These are phyloP conservation scores for Nicotiana paniculata DNA, from an alignment of 257 asterid species.

Conservation along the genomic window DNA sequence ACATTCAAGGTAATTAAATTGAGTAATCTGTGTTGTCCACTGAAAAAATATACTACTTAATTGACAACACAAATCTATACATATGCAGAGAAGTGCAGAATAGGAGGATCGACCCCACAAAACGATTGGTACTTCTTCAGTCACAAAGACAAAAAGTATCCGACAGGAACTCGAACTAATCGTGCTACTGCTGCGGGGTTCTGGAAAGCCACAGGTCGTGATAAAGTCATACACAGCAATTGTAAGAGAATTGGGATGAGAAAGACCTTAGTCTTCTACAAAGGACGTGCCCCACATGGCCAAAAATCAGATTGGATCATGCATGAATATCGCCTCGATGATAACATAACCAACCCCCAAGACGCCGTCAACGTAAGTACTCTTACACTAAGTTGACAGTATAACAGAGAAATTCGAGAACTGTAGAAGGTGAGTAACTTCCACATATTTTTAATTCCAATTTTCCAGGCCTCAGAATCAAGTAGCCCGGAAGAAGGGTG, in stretches of 20 bases:
- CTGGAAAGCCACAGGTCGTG: slow-evolving; percentile 95
- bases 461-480: slow-evolving; percentile 23
- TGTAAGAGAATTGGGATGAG: slow-evolving; percentile 73
- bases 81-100: slow-evolving; percentile 61
- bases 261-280: slow-evolving; percentile 75
- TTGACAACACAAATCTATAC: background rate
- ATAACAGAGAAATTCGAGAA: no score
- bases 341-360: slow-evolving; percentile 19
- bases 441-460: no score
- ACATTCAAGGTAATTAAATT: slow-evolving; percentile 57
- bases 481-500: slow-evolving; percentile 65
- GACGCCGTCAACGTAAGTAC: background rate
- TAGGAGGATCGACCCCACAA: slow-evolving; percentile 87
- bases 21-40: no score
- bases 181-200: slow-evolving; percentile 91
- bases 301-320: slow-evolving; percentile 90
- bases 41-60: no score
- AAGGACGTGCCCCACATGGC: slow-evolving; percentile 90
- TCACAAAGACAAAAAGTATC: slow-evolving; percentile 88
- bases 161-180: slow-evolving; percentile 80
- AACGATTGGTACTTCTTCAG: slow-evolving; percentile 93
- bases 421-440: no score
- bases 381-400: no score
- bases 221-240: slow-evolving; percentile 68
- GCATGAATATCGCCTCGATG: slow-evolving; percentile 86